A percentile compares a stretch with the other conserved stretches of the same genome.
Conservation (phyloP, 2,329 filamentous ascomycete species). For the Coniochaeta prunicola region DNA sequence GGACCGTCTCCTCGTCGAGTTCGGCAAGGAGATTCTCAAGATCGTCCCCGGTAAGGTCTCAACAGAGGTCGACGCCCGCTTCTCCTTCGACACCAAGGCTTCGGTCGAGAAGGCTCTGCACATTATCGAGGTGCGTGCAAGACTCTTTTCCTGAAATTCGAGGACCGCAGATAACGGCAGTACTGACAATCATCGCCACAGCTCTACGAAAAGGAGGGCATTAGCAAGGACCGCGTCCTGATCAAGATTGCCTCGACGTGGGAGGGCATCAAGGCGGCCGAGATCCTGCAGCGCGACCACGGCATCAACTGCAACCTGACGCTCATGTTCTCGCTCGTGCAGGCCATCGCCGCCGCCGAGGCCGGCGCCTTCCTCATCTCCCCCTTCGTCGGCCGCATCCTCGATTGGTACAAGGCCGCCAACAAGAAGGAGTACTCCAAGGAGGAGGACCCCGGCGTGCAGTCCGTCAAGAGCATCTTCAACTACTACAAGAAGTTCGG, state of each 20-base stretch:
- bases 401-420: slow-evolving; percentile 98
- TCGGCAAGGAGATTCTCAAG: slow-evolving; percentile 94
- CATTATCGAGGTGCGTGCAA: slow-evolving; percentile 87
- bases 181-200: slow-evolving; percentile 29
- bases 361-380: slow-evolving; percentile 96
- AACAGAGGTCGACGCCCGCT: slow-evolving; percentile 92
- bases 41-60: slow-evolving; percentile 98
- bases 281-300: slow-evolving; percentile 93
- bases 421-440: slow-evolving; percentile 90
- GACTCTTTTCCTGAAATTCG: not conserved
- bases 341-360: slow-evolving; percentile 95
- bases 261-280: slow-evolving; percentile 98
- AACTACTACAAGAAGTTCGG: slow-evolving; percentile 99
- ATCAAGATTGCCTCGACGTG: slow-evolving; percentile 99
- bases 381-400: slow-evolving; percentile 96
- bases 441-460: slow-evolving; percentile 91
- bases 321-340: slow-evolving; percentile 92
- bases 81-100: slow-evolving; percentile 90
- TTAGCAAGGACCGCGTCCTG: slow-evolving; percentile 87
- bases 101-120: slow-evolving; percentile 93
- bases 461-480: slow-evolving; percentile 89
- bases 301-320: slow-evolving; percentile 98
- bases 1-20: slow-evolving; percentile 92
- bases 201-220: slow-evolving; percentile 91
- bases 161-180: not conserved